Conservation (phyloP, 2,329 filamentous ascomycete species). For the Fusarium paranaense region DNA sequence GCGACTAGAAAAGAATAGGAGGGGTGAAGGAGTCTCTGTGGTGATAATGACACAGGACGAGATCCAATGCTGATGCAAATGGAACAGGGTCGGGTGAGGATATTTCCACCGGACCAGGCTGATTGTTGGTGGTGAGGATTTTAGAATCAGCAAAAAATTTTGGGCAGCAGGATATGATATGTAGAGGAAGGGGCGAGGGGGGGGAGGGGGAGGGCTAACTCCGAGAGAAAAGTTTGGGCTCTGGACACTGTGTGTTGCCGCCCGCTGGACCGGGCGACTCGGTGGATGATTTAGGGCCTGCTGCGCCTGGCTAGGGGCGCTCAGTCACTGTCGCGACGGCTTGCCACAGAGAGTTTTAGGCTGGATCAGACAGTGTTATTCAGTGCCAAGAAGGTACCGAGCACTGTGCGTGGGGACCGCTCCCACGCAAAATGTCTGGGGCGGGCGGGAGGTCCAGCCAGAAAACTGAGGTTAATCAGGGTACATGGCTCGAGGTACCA, state of each 20-base stretch:
- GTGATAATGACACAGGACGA: conserved; percentile 48
- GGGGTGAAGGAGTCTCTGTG: conserved; percentile 46
- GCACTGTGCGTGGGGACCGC: conserved; percentile 19
- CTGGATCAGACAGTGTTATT: conserved; percentile 24
- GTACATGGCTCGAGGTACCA: conserved; percentile 5
- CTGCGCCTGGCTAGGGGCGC: background rate
- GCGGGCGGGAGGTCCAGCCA: conserved; percentile 10
- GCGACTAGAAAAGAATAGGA: conserved; percentile 39
- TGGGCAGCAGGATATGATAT: conserved; percentile 53
- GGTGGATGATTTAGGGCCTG: background rate
- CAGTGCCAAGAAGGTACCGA: background rate
- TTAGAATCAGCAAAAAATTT: conserved; percentile 51
- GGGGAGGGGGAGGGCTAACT: conserved; percentile 37
- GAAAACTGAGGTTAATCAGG: background rate
- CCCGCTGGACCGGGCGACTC: background rate
- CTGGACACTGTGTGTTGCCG: conserved; percentile 27
- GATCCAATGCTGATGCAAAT: conserved; percentile 48
- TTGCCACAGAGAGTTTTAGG: conserved; percentile 13
- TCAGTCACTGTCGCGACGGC: conserved; percentile 5
- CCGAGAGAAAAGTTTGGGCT: conserved; percentile 24
- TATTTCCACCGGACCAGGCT: conserved; percentile 53
- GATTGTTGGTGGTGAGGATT: conserved; percentile 53
- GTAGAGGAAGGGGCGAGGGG: conserved; percentile 48
- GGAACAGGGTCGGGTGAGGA: conserved; percentile 48
- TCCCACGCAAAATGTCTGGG: background rate